Conservation (phyloP, 148 eudicot genomes). For the Beta vulgaris region DNA sequence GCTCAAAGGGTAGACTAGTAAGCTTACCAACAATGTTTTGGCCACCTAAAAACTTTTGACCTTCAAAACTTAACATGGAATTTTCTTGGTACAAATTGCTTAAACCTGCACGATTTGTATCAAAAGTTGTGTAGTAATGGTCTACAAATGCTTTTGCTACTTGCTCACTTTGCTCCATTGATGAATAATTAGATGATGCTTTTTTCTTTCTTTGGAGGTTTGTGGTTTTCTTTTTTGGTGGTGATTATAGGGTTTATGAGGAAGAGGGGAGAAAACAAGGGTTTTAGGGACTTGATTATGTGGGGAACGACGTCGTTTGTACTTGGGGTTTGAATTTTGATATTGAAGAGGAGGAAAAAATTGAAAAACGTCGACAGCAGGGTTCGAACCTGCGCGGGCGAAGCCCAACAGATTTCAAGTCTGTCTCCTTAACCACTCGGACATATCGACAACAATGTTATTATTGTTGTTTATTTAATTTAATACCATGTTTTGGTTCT, state of each 20-base stretch:
- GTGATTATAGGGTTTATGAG: not conserved
- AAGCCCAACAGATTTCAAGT: slow-evolving; percentile 94
- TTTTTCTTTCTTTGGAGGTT: not conserved
- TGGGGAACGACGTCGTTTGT: not conserved
- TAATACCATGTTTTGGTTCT: not conserved
- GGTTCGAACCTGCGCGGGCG: slow-evolving; percentile 99
- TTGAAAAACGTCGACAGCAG: slow-evolving; percentile 78
- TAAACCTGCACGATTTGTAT: slow-evolving; percentile 44
- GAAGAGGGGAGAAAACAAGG: not conserved
- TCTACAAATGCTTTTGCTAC: slow-evolving; percentile 30
- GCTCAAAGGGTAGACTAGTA: slow-evolving; percentile 51
- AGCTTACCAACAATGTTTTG: slow-evolving; percentile 52
- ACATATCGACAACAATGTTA: slow-evolving; percentile 43
- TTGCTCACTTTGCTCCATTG: slow-evolving; percentile 19
- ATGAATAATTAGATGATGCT: not conserved
- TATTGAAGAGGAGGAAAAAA: not conserved
- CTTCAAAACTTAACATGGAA: slow-evolving; percentile 60
- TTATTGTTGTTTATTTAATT: not conserved
- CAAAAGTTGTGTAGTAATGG: slow-evolving; percentile 71
- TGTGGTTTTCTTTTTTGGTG: not conserved
- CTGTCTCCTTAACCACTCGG: slow-evolving; percentile 91
- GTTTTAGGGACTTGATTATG: not conserved
- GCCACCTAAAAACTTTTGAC: slow-evolving; percentile 49
- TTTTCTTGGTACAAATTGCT: slow-evolving; percentile 54
- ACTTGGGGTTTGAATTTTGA: not conserved